These are phyloP conservation scores for Boletus huronensis DNA, from an alignment of 768 basidiomycete species.

Conservation along the genomic window DNA sequence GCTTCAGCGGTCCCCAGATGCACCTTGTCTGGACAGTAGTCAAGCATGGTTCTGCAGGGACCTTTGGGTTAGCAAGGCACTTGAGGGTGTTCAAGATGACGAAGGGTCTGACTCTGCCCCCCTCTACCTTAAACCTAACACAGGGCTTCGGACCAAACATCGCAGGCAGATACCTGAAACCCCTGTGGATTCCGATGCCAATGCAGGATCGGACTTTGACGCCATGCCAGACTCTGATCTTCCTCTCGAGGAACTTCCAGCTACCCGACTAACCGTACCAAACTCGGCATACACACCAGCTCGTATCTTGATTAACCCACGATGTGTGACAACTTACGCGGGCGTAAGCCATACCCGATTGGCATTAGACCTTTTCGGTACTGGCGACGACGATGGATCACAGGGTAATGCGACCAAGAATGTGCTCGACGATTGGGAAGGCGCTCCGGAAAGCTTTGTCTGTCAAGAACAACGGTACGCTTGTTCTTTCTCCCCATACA, in stretches of 20 bases:
- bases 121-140: conserved; percentile 6
- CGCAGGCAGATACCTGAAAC: conserved; percentile 28
- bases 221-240: conserved; percentile 71
- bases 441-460: conserved; percentile 95
- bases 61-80: conserved; percentile 88
- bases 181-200: conserved; percentile 64
- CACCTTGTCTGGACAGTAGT: conserved; percentile 88
- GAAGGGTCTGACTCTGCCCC: conserved; percentile 23
- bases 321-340: conserved; percentile 97
- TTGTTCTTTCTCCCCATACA: not conserved
- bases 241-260: conserved; percentile 25
- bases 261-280: conserved; percentile 60
- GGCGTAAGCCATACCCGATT: conserved; percentile 96
- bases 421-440: conserved; percentile 91
- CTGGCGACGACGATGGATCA: conserved; percentile 58
- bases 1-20: conserved; percentile 64
- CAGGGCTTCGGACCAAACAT: conserved; percentile 30
- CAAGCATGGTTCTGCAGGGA: conserved; percentile 99
- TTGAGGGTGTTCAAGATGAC: conserved; percentile 65
- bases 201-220: conserved; percentile 85
- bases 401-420: conserved; percentile 58
- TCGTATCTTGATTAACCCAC: conserved; percentile 90
- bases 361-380: conserved; percentile 90
- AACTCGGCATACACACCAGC: conserved; percentile 88
- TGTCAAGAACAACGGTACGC: conserved; percentile 90